These are phyloP conservation scores for Penicillium cosmopolitanum DNA, from an alignment of 495 filamentous ascomycete species.

Conservation along the genomic window DNA sequence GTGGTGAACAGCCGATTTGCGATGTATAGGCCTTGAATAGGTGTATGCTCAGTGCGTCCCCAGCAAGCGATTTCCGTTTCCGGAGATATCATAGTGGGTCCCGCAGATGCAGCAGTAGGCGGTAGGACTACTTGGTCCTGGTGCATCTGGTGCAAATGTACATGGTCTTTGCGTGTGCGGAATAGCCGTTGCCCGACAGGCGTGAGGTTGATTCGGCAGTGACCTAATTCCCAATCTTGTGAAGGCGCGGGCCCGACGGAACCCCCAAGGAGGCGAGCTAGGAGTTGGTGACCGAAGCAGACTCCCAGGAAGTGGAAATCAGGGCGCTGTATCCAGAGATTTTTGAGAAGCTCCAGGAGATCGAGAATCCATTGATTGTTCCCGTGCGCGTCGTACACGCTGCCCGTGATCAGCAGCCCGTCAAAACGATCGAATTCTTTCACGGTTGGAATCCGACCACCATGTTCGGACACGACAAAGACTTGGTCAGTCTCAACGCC, in stretches of 20 bases:
- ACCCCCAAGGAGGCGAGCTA: constrained; percentile 57
- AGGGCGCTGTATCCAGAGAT: constrained; percentile 22
- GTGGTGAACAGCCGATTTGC: constrained; percentile 25
- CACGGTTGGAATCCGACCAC: constrained; percentile 19
- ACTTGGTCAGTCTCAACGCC: constrained; percentile 27
- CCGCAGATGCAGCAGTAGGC: constrained; percentile 21
- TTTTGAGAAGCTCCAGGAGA: constrained; percentile 19
- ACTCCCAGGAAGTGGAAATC: constrained; percentile 59
- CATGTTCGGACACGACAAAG: constrained; percentile 25
- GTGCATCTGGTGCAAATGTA: constrained; percentile 29
- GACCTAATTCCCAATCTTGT: constrained; percentile 28
- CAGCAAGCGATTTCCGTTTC: constrained; percentile 20
- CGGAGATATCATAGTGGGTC: constrained; percentile 8
- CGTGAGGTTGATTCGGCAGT: constrained; percentile 23
- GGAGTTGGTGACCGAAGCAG: constrained; percentile 86
- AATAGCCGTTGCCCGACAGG: constrained; percentile 23
- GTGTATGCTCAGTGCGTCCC: constrained; percentile 28
- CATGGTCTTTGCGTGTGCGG: constrained; percentile 13
- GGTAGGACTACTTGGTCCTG: constrained; percentile 21
- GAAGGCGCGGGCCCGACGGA: constrained; percentile 59
- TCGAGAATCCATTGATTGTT: constrained; percentile 26
- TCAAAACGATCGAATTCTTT: constrained; percentile 23
- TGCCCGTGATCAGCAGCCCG: constrained; percentile 28
- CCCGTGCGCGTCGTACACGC: constrained; percentile 26
- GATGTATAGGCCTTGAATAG: constrained; percentile 26